These are phyloP conservation scores for Eucalyptus erythrocorys DNA, from an alignment of 345 rosid species.

Conservation along the genomic window DNA sequence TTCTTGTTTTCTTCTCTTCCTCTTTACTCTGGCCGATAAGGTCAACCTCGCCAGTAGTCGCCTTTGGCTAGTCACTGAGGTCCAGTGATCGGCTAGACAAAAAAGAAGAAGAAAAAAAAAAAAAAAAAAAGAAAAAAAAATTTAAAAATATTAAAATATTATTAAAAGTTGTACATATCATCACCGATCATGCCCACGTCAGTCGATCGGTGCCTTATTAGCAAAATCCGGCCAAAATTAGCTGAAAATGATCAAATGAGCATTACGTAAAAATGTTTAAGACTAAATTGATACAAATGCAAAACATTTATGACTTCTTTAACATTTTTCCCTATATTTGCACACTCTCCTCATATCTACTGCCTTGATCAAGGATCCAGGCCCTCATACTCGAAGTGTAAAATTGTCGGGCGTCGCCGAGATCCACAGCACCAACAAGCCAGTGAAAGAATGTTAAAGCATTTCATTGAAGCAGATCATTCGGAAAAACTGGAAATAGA, in stretches of 20 bases:
- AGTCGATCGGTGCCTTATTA: rapidly evolving
- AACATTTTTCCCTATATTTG: no score
- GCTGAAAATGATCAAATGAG: rapidly evolving
- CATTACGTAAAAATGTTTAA: rapidly evolving
- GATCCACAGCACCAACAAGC: background rate
- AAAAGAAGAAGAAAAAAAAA: no score
- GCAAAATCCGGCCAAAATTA: no score
- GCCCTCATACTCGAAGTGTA: background rate
- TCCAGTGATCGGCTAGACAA: no score
- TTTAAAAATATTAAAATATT: no score
- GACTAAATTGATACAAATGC: no score
- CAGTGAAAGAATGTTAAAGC: background rate
- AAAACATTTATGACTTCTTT: no score
- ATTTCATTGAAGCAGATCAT: background rate
- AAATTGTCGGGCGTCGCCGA: background rate
- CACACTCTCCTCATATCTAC: background rate
- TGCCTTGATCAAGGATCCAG: background rate
- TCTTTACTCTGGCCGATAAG: rapidly evolving
- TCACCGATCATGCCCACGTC: rapidly evolving
- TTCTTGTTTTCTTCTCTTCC: rapidly evolving
- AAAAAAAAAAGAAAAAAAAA: no score
- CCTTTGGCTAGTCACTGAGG: no score
- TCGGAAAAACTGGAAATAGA: background rate
- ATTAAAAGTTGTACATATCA: no score
- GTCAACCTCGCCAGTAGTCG: no score